Conservation (phyloP, 768 basidiomycete species). For the Candolleomyces aberdarensis region DNA sequence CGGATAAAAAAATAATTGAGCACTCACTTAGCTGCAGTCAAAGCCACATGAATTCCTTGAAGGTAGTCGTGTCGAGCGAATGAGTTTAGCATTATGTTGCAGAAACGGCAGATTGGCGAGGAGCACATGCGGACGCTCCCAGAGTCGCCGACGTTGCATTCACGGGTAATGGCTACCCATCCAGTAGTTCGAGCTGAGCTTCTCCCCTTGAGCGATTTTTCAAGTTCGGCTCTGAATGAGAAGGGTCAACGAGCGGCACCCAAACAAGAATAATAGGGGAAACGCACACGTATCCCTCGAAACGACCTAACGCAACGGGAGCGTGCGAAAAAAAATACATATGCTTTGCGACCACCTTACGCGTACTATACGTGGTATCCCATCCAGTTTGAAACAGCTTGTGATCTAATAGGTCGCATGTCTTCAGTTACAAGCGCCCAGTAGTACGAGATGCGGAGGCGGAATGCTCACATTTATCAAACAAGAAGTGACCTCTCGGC, state of each 20-base stretch:
- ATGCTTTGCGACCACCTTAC: slow-evolving; percentile 12
- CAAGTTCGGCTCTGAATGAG: neutral
- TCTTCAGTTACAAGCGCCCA: neutral
- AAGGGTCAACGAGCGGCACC: neutral
- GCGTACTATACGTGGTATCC: neutral
- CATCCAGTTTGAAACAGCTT: slow-evolving; percentile 7
- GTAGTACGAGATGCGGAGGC: neutral
- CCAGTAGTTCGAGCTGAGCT: neutral
- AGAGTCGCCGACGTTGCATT: slow-evolving; percentile 22
- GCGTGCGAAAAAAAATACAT: slow-evolving; percentile 14
- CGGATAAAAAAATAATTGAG: neutral
- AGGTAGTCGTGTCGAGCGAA: neutral
- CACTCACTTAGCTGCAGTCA: neutral
- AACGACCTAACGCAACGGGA: neutral
- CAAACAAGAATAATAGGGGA: neutral
- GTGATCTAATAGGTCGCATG: slow-evolving; percentile 1
- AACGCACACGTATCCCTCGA: slow-evolving; percentile 10
- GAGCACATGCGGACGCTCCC: slow-evolving; percentile 19
- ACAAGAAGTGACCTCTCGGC: neutral
- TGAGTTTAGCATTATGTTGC: slow-evolving; percentile 14
- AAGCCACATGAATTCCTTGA: neutral
- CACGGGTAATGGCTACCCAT: slow-evolving; percentile 19
- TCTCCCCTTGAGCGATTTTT: neutral
- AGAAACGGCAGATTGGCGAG: slow-evolving; percentile 18
- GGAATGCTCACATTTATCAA: neutral